Evolutionary conservation across 768 basidiomycete genomes (phyloP).

Genomic region (Auricularia auricula-judae): DNA sequence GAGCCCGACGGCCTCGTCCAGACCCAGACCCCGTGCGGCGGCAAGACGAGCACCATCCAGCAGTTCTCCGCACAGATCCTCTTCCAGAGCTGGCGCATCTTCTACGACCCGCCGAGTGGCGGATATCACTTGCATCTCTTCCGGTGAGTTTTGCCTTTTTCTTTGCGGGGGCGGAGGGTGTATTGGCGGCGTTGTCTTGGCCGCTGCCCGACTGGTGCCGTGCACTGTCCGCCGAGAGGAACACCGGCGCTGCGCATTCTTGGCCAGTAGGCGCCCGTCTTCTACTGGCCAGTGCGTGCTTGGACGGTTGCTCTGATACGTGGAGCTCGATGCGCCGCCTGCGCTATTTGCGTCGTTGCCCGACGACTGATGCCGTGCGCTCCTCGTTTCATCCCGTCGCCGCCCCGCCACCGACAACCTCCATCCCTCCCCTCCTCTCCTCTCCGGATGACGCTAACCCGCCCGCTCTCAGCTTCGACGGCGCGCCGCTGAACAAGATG

Average conservation of each 20-base stretch:
- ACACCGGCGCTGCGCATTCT: not conserved
- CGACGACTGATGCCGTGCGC: too few species aligned
- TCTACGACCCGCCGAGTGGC: slow-evolving; percentile 39
- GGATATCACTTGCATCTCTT: slow-evolving; percentile 70
- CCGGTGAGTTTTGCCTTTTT: slow-evolving; percentile 25
- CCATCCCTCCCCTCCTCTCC: too few species aligned
- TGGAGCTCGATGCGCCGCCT: too few species aligned
- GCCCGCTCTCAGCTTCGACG: not conserved
- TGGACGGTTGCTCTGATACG: too few species aligned
- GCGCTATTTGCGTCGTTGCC: too few species aligned
- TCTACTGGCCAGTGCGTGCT: too few species aligned
- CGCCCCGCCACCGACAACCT: too few species aligned
- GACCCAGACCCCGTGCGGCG: slow-evolving; percentile 87
- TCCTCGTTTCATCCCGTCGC: too few species aligned
- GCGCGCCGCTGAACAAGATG: slow-evolving; percentile 1
- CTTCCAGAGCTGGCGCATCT: slow-evolving; percentile 59
- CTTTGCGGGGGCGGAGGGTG: not conserved
- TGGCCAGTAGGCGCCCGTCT: not conserved
- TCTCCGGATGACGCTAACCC: too few species aligned
- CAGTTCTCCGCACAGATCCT: slow-evolving; percentile 68
- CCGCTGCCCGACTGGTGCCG: too few species aligned
- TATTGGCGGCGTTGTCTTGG: too few species aligned
- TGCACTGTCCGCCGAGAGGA: too few species aligned
- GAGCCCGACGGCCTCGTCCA: slow-evolving; percentile 82
- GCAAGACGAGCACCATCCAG: slow-evolving; percentile 79